Percentiles rank a stretch among this genome's conserved stretches.
Conservation (phyloP, 805 yeast genomes). For the Starmera dryadoides region DNA sequence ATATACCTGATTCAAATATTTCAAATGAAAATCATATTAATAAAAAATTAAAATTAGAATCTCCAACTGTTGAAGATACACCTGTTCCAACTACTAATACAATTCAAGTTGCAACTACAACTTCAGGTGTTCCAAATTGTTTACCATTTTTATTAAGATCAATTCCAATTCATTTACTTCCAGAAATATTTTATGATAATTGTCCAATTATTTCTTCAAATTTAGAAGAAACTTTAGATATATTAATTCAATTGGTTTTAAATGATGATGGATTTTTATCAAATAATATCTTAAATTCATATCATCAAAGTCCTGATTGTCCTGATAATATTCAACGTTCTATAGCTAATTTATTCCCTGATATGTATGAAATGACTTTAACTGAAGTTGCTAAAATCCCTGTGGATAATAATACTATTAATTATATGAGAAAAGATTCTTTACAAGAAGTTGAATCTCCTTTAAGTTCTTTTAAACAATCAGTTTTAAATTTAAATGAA, state of each 20-base stretch:
- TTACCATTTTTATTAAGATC: slow-evolving; percentile 62
- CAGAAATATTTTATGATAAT: slow-evolving; percentile 38
- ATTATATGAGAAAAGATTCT: background rate
- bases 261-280: slow-evolving; percentile 13
- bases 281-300: slow-evolving; percentile 6
- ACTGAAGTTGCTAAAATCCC: slow-evolving; percentile 12
- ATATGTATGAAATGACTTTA: slow-evolving; percentile 14
- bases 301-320: slow-evolving; percentile 1
- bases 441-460: slow-evolving; percentile 14
- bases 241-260: background rate
- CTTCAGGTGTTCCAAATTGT: slow-evolving; percentile 40
- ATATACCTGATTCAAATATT: background rate
- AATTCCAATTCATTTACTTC: slow-evolving; percentile 56
- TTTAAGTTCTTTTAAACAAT: slow-evolving; percentile 8
- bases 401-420: background rate
- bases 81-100: background rate
- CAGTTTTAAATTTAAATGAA: background rate
- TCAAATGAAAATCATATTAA: background rate
- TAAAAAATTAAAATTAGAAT: slow-evolving; percentile 1
- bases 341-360: slow-evolving; percentile 21
- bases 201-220: slow-evolving; percentile 24
- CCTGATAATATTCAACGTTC: slow-evolving; percentile 17
- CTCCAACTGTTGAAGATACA: background rate
- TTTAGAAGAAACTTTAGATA: slow-evolving; percentile 17
- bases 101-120: slow-evolving; percentile 2